Evolutionary conservation across 148 eudicot species (phyloP), one percentile per base, ranked within the genome.

Genomic region (Chenopodium quinoa): DNA sequence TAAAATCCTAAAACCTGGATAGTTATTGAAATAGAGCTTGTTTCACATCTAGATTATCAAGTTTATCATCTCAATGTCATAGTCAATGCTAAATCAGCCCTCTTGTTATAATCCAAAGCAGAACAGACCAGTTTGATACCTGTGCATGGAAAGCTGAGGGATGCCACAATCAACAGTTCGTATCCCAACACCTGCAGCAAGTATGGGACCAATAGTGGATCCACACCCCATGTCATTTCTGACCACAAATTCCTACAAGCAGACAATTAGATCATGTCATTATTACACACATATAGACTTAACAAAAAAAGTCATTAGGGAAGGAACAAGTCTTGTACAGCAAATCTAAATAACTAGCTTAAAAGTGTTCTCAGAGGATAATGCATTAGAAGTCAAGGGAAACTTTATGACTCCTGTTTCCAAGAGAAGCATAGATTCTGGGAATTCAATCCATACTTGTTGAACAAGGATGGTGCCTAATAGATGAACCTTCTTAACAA

Each of bases 171-270:
- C 99, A 81, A 95, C 97, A 20, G 99, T 95, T 27, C 99, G 97
- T 70, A 95, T 92, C 79, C 97, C 99, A 71, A 93, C 88, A 71
- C 97, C 99, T 9, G 97, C 87, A 88, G 99, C 97, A 80, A 95
- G 93, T 84, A 95, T 95, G 69, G 98, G 99, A 70, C 99, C 99
- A 62, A 95, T 95, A 78, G 99, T 95, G 27, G 99, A 95, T 78
- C 99, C 99, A 88, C 99, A 95, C 54, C 99, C 99, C 99, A 95
- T 95, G 87, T 95, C 99, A 83, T 95, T 95, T 90, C 97, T 91
- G 85, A 93, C 99, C 87, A 90, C 99, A 87, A 95, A 95, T 71
- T 95, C 99, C 99, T 95, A 81, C 77, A 85, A 37, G 6, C 73
- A 27, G 47, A 19, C 70, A 76, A 37, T 23, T 40, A 56, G 40